Conservation (phyloP, 768 basidiomycete genomes). For the Kwoniella newhampshirensis region DNA sequence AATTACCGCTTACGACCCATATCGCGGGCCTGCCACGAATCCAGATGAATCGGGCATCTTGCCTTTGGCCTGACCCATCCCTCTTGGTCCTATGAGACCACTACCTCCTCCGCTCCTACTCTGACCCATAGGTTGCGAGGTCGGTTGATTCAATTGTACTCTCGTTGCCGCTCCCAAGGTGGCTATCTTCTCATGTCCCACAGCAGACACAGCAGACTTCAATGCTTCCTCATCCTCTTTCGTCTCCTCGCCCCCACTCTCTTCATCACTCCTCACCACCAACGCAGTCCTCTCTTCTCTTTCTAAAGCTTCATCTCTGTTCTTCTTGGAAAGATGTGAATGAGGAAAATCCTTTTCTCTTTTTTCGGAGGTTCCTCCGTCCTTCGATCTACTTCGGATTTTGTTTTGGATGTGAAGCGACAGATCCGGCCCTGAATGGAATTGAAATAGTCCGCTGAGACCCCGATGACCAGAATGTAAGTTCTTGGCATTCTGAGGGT, state of each 20-base stretch:
- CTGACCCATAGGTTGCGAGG: neutral
- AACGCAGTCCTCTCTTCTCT: constrained; percentile 19
- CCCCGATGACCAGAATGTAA: constrained; percentile 7
- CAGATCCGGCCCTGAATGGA: constrained; percentile 20
- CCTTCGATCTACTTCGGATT: constrained; percentile 20
- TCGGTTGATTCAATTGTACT: constrained; percentile 10
- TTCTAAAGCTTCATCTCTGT: constrained; percentile 12
- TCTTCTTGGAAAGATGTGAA: constrained; percentile 21
- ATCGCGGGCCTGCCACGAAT: constrained; percentile 17
- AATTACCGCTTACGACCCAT: constrained; percentile 1
- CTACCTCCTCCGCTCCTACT: neutral
- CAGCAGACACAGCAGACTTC: constrained; percentile 1
- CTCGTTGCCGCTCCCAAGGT: neutral
- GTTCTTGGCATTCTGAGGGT: neutral
- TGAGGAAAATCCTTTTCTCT: constrained; percentile 22
- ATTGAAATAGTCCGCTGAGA: constrained; percentile 19
- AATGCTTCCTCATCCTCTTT: neutral
- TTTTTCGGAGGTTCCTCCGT: constrained; percentile 9
- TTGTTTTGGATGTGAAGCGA: constrained; percentile 7
- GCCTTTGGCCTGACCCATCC: constrained; percentile 3
- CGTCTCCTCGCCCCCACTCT: neutral
- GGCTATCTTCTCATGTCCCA: neutral
- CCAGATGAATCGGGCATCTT: constrained; percentile 7
- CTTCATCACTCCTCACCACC: constrained; percentile 5
- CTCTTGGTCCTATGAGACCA: constrained; percentile 2